phyloP scores from a whole-genome alignment of 441 rosid genomes.

The Eruca vesicaria region DNA sequence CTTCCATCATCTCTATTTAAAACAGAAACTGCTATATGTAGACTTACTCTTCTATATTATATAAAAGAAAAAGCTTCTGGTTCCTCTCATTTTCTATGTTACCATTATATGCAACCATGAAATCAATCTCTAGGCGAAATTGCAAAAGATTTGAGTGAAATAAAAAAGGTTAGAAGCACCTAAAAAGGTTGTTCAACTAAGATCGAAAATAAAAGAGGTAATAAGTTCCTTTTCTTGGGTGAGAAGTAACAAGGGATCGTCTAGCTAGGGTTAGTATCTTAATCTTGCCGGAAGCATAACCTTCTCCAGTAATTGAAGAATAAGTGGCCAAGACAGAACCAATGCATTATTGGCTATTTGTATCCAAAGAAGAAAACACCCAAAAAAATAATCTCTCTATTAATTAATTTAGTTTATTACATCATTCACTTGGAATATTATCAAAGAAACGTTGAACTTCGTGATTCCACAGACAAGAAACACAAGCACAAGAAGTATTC shows the following conservation, averaged over 20 bases:
- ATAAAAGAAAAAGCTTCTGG: neutral
- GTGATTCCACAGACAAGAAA: constrained; percentile 7
- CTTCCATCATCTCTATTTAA: constrained; percentile 70
- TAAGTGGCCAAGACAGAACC: too few relatives aligned
- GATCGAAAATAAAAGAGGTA: too few relatives aligned
- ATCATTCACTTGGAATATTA: neutral
- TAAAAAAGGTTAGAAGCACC: neutral
- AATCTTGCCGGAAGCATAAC: too few relatives aligned
- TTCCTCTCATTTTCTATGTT: neutral
- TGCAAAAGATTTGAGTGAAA: neutral
- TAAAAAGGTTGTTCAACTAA: neutral
- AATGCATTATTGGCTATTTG: too few relatives aligned
- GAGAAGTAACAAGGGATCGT: too few relatives aligned
- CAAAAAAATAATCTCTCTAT: neutral
- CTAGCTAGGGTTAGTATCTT: too few relatives aligned
- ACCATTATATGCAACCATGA: neutral
- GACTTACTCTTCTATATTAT: neutral
- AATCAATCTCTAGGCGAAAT: neutral
- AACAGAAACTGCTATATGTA: neutral
- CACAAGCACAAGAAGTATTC: neutral
- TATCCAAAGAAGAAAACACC: neutral
- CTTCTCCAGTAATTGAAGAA: too few relatives aligned
- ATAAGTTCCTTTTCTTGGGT: too few relatives aligned
- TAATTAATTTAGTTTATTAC: neutral
- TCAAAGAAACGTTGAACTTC: neutral